These are phyloP conservation scores for Didymella arachidicola DNA, from an alignment of 2,329 filamentous ascomycete species.

Conservation along the genomic window DNA sequence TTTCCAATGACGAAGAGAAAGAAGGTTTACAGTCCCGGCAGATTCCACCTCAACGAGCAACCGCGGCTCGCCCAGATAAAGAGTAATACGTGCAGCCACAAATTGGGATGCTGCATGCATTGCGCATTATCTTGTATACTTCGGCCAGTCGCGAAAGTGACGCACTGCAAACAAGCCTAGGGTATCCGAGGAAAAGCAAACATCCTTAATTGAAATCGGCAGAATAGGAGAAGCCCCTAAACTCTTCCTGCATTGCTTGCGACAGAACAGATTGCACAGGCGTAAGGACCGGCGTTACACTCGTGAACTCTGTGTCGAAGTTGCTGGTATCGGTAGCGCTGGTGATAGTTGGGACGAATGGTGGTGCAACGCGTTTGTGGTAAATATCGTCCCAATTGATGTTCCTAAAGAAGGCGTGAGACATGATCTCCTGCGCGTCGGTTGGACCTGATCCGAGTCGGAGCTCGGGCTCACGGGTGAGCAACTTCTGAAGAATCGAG, in stretches of 20 bases:
- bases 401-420: constrained; percentile 95
- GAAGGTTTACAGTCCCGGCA: constrained; percentile 5
- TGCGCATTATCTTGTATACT: background rate
- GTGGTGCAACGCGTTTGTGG: constrained; percentile 87
- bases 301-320: constrained; percentile 98
- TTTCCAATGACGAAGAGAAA: constrained; percentile 21
- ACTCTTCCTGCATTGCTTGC: constrained; percentile 99
- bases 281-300: constrained; percentile 94
- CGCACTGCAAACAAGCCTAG: constrained; percentile 18
- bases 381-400: constrained; percentile 99
- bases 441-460: constrained; percentile 93
- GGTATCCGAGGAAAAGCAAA: constrained; percentile 33
- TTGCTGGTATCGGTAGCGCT: constrained; percentile 98
- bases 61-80: background rate
- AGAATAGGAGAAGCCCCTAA: constrained; percentile 97
- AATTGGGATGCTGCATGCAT: background rate
- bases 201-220: constrained; percentile 74
- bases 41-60: constrained; percentile 7
- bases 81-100: background rate
- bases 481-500: constrained; percentile 94
- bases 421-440: constrained; percentile 98
- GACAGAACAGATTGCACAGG: constrained; percentile 97
- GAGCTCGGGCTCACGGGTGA: constrained; percentile 93
- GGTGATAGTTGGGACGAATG: constrained; percentile 89
- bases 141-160: constrained; percentile 1